phyloP scores from a whole-genome alignment of 75 land plant genomes.

The Adiantum capillusveneris region DNA sequence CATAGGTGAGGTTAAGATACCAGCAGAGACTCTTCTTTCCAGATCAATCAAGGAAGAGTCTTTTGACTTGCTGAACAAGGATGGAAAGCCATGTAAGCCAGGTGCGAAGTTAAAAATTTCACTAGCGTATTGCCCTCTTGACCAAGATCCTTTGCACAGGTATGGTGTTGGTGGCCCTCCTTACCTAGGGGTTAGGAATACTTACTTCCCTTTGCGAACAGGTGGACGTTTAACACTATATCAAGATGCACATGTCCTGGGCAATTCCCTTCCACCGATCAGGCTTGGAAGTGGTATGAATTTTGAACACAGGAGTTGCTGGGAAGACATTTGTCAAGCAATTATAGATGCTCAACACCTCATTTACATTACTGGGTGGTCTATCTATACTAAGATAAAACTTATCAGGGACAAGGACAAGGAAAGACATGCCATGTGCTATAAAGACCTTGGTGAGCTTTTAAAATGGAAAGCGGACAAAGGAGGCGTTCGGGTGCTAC shows the following conservation, averaged over 20 bases:
- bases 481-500: conserved; percentile 58
- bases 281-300: conserved; percentile 37
- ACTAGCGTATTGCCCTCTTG: conserved; percentile 36
- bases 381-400: conserved; percentile 54
- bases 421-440: conserved; percentile 43
- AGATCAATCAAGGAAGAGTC: conserved; percentile 40
- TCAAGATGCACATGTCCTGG: conserved; percentile 79
- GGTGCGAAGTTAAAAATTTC: conserved; percentile 42
- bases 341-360: conserved; percentile 79
- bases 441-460: conserved; percentile 62
- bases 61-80: conserved; percentile 49
- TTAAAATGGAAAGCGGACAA: conserved; percentile 69
- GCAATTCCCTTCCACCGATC: conserved; percentile 41
- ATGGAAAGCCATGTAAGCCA: conserved; percentile 30
- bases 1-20: conserved; percentile 47
- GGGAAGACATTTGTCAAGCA: conserved; percentile 86
- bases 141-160: conserved; percentile 33
- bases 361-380: conserved; percentile 89
- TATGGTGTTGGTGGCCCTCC: conserved; percentile 53
- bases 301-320: conserved; percentile 49
- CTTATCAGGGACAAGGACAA: conserved; percentile 55
- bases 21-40: conserved; percentile 26
- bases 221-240: conserved; percentile 63
- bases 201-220: conserved; percentile 71
- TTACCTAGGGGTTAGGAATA: conserved; percentile 53